A percentile compares a stretch with the other conserved stretches of the same genome.
phyloP scores from a whole-genome alignment of 345 rosid species.

The Ceriops zippeliana region DNA sequence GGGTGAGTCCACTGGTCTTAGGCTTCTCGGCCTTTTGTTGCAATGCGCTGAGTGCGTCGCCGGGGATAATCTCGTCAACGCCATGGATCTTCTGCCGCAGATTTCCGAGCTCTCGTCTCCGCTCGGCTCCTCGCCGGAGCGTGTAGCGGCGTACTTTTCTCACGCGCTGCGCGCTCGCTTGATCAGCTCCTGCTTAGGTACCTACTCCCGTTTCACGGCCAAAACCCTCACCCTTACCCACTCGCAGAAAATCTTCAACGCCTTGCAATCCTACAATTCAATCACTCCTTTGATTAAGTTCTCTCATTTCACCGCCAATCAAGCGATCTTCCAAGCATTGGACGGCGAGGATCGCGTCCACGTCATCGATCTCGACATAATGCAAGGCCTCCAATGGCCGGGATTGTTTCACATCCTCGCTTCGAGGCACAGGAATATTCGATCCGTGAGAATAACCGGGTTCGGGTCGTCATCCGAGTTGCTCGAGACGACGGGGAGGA shows the following conservation, averaged over 20 bases:
- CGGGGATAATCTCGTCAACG: constrained; percentile 62
- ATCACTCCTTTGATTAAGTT: constrained; percentile 73
- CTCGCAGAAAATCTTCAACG: constrained; percentile 69
- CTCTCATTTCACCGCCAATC: constrained; percentile 96
- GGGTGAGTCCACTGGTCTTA: constrained; percentile 51
- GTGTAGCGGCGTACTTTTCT: constrained; percentile 83
- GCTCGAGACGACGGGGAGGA: constrained; percentile 77
- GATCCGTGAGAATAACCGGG: constrained; percentile 78
- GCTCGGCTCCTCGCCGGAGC: constrained; percentile 78
- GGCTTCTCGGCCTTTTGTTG: constrained; percentile 70
- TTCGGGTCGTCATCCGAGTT: constrained; percentile 75
- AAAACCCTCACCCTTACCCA: constrained; percentile 45
- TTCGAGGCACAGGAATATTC: constrained; percentile 67
- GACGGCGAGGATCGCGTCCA: constrained; percentile 80
- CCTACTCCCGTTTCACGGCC: constrained; percentile 43
- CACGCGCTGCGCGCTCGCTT: constrained; percentile 87
- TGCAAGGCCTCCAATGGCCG: constrained; percentile 99
- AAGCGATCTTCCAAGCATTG: constrained; percentile 82
- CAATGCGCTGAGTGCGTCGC: constrained; percentile 95
- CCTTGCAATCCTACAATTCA: constrained; percentile 79
- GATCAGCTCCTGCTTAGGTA: constrained; percentile 62
- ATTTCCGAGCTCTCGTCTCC: constrained; percentile 82
- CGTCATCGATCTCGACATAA: constrained; percentile 86
- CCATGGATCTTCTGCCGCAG: constrained; percentile 68
- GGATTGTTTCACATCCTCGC: constrained; percentile 95